Conservation (phyloP, 1,284 basidiomycete species). For the Moesziomyces antarcticus region DNA sequence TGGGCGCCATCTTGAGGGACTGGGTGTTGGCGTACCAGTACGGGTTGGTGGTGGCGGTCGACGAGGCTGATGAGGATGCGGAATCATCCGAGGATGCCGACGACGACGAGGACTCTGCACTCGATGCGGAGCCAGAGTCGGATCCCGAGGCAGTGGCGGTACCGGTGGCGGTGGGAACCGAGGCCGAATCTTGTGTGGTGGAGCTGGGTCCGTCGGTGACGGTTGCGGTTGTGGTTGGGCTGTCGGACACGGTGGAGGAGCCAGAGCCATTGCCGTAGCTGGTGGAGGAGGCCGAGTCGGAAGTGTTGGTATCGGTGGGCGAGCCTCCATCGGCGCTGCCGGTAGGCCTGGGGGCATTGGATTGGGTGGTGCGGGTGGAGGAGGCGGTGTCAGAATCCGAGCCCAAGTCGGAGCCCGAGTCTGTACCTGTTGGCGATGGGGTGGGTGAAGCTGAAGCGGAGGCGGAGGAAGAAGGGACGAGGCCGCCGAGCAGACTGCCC, state of each 20-base stretch:
- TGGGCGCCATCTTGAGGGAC: conserved; percentile 37
- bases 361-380: background rate
- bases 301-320: background rate
- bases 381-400: background rate
- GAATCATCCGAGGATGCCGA: conserved; percentile 18
- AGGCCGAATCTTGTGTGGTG: conserved; percentile 6
- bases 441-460: background rate
- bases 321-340: conserved; percentile 1
- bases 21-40: conserved; percentile 56
- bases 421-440: conserved; percentile 2
- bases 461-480: conserved; percentile 5
- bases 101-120: conserved; percentile 8
- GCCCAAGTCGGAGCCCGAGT: background rate
- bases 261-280: conserved; percentile 5
- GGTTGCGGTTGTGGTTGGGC: background rate
- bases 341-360: background rate
- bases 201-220: conserved; percentile 13
- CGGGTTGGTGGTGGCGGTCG: conserved; percentile 28
- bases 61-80: conserved; percentile 10
- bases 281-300: conserved; percentile 2
- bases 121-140: conserved; percentile 9
- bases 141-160: conserved; percentile 8
- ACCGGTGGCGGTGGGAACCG: conserved; percentile 6
- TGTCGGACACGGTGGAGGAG: conserved; percentile 3
- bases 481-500: background rate